Evolutionary conservation across 2,329 filamentous ascomycete genomes (phyloP).

Genomic region (Colletotrichum sp.): DNA sequence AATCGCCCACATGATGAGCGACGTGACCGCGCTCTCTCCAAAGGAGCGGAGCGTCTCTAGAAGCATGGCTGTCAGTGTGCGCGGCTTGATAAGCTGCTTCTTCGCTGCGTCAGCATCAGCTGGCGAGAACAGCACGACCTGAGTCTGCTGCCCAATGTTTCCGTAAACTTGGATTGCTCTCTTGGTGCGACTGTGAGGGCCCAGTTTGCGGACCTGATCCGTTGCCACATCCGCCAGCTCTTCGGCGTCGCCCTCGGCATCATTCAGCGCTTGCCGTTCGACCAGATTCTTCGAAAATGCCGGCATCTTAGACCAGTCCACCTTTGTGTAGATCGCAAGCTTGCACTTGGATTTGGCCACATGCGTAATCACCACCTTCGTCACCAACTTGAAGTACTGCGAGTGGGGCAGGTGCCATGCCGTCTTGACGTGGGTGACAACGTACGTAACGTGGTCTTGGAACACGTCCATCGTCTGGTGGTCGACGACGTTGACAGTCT

Average conservation of each 20-base stretch:
- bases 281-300: constrained; percentile 65
- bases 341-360: constrained; percentile 92
- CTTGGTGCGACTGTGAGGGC: constrained; percentile 75
- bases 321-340: constrained; percentile 83
- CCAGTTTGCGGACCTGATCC: constrained; percentile 78
- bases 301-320: constrained; percentile 82
- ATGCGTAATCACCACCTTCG: constrained; percentile 93
- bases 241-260: constrained; percentile 74
- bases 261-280: constrained; percentile 76
- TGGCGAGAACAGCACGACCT: constrained; percentile 66
- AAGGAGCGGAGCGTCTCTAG: constrained; percentile 77
- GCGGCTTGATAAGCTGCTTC: constrained; percentile 65
- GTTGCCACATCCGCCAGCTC: constrained; percentile 78
- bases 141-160: constrained; percentile 71
- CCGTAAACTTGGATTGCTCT: constrained; percentile 83
- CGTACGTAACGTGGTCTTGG: constrained; percentile 75
- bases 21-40: constrained; percentile 75
- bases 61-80: constrained; percentile 71
- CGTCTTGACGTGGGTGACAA: constrained; percentile 66
- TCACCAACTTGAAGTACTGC: constrained; percentile 79
- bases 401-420: constrained; percentile 88
- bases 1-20: constrained; percentile 79
- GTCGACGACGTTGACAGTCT: constrained; percentile 72
- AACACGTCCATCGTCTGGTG: constrained; percentile 86
- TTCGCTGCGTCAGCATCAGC: constrained; percentile 49